Base-by-base conservation (phyloP, 108 stramenopile genomes). In the Cylindrotheca closterium region DNA sequence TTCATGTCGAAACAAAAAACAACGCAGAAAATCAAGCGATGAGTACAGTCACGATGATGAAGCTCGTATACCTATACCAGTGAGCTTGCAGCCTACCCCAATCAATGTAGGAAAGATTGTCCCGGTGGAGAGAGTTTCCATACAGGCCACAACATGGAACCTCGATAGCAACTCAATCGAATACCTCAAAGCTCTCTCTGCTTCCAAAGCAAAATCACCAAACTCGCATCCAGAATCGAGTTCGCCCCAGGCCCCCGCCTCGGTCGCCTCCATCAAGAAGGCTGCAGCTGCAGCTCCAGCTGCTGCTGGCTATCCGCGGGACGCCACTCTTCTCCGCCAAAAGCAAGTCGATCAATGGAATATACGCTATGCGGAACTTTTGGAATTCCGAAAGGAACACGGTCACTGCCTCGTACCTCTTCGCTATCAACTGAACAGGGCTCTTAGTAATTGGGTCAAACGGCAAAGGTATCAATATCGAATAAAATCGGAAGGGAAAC, bases 331-430 rank as follows among this genome's bases (percentile, higher is more conserved):
- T 25, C 48, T 47, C 25, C 24, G 21, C 7, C 31, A 0, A 61
- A 26, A 17, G 21, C 46, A 23, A 23, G 46, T 19, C 27, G 46
- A 71, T 31, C 37, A 31, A 5, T 79, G 79, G 79, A 74, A 66
- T 58, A 51, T 70, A 26, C 47, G 74, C 23, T 67, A 65, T 17
- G 26, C 67, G 29, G 81, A 79, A 22, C 67, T 82, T 10, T n/a
- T 51, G 30, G 55, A 67, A 12, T 82, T 70, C 65, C 59, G 42
- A 26, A 49, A 29, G 18, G 2, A 61, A 29, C 51, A 79, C 45
- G 81, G 53, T 30, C 66, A 80, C 51, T 75, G 70, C 48, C 52
- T 62, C 2, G 79, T 79, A 21, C 79, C 79, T 12, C 32, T 61
- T 19, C 22, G 59, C 12, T 68, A 23, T 8, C 25, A 28, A 1